These are phyloP conservation scores for Macadamia tetraphylla DNA, from an alignment of 164 flowering plant species.

Conservation along the genomic window DNA sequence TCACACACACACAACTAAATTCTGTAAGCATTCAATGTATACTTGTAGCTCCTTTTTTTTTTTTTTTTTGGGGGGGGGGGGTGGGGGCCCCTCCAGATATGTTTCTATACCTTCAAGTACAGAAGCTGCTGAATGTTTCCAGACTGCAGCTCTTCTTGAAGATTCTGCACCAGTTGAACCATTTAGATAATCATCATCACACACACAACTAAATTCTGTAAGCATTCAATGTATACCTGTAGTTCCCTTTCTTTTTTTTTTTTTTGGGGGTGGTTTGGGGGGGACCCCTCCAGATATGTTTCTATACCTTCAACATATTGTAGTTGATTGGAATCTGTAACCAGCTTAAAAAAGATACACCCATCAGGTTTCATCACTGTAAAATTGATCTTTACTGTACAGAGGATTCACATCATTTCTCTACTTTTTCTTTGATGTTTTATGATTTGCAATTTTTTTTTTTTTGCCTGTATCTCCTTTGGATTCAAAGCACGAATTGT, in stretches of 20 bases:
- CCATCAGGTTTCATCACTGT: too few species aligned
- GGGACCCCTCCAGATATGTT: neutral
- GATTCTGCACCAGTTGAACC: constrained; percentile 87
- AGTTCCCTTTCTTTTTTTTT: neutral
- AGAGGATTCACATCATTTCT: too few species aligned
- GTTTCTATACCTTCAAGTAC: neutral
- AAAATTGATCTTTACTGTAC: too few species aligned
- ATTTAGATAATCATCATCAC: constrained; percentile 44
- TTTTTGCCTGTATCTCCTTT: too few species aligned
- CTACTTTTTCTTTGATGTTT: too few species aligned
- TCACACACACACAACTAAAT: neutral
- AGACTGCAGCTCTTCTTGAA: constrained; percentile 73
- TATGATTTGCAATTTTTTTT: too few species aligned
- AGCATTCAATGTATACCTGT: neutral
- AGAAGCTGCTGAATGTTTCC: constrained; percentile 83
- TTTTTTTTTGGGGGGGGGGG: too few species aligned
- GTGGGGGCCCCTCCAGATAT: neutral
- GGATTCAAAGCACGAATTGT: too few species aligned
- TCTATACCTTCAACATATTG: neutral
- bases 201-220: neutral
- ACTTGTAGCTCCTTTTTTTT: neutral
- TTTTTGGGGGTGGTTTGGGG: too few species aligned
- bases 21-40: neutral
- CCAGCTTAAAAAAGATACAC: too few species aligned
- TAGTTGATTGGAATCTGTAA: too few species aligned